Conservation (phyloP, 768 basidiomycete species). For the Kwoniella sp. region DNA sequence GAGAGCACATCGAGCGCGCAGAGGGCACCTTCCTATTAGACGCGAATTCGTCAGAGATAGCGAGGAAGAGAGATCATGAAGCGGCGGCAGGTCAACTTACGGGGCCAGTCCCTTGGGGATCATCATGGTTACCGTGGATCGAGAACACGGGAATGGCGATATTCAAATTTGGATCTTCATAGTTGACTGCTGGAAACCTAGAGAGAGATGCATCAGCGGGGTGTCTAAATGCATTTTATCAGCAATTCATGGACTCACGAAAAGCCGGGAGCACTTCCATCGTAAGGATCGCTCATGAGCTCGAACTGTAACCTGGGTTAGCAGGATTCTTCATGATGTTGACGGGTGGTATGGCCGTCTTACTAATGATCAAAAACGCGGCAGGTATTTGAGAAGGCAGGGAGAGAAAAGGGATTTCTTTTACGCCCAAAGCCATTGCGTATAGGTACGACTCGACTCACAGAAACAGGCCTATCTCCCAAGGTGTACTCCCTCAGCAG, state of each 20-base stretch:
- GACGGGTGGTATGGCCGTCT: not conserved
- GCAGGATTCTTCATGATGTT: not conserved
- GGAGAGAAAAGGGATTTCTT: too few species aligned
- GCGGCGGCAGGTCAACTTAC: conserved; percentile 60
- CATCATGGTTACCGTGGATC: conserved; percentile 98
- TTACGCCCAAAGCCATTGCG: too few species aligned
- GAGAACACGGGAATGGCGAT: conserved; percentile 96
- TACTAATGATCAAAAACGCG: too few species aligned
- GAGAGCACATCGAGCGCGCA: conserved; percentile 94
- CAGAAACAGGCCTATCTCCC: conserved; percentile 78
- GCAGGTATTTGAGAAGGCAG: too few species aligned
- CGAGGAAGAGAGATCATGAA: not conserved
- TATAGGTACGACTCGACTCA: too few species aligned
- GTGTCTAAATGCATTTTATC: not conserved
- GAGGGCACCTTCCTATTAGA: conserved; percentile 80
- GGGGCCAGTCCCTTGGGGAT: conserved; percentile 92
- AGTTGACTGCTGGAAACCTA: conserved; percentile 76
- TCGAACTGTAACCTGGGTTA: conserved; percentile 64
- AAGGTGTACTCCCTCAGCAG: conserved; percentile 87
- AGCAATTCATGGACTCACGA: conserved; percentile 63
- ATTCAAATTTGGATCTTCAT: conserved; percentile 36
- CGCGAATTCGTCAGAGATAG: not conserved
- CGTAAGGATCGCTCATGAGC: conserved; percentile 86
- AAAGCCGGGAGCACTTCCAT: conserved; percentile 82
- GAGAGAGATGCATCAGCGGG: not conserved